A percentile compares a stretch with the other conserved stretches of the same genome.
Conservation (phyloP, 148 eudicot species). For the Fagopyrum esculentum region DNA sequence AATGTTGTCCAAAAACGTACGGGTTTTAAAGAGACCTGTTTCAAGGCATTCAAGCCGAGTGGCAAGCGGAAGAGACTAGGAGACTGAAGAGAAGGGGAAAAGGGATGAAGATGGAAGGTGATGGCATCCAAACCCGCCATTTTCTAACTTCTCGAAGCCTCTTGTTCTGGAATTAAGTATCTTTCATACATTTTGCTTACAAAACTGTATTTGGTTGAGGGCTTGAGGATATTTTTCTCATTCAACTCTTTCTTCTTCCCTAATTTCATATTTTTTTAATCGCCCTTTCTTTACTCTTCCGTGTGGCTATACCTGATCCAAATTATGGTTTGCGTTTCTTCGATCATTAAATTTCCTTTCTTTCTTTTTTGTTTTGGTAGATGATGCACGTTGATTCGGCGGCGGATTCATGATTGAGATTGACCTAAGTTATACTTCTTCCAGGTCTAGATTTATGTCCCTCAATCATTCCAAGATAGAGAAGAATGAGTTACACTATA, state of each 20-base stretch:
- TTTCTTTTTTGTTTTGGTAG: background rate
- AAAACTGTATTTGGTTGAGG: no score
- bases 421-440: conserved; percentile 6
- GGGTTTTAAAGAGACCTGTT: no score
- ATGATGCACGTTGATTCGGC: background rate
- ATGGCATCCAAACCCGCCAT: no score
- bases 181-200: no score
- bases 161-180: no score
- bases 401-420: conserved; percentile 5
- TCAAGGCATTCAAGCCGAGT: no score
- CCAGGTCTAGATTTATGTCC: conserved; percentile 72
- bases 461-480: conserved; percentile 70
- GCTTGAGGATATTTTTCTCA: no score
- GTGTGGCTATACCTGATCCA: background rate
- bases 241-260: background rate
- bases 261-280: background rate
- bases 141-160: no score
- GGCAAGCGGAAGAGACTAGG: no score
- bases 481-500: conserved; percentile 56
- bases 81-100: no score
- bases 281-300: background rate
- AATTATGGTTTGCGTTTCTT: background rate
- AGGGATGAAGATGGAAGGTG: no score
- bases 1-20: no score
- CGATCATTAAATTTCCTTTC: background rate